Evolutionary conservation across 495 filamentous ascomycete species (phyloP).

Genomic region (Penicillium manginii): DNA sequence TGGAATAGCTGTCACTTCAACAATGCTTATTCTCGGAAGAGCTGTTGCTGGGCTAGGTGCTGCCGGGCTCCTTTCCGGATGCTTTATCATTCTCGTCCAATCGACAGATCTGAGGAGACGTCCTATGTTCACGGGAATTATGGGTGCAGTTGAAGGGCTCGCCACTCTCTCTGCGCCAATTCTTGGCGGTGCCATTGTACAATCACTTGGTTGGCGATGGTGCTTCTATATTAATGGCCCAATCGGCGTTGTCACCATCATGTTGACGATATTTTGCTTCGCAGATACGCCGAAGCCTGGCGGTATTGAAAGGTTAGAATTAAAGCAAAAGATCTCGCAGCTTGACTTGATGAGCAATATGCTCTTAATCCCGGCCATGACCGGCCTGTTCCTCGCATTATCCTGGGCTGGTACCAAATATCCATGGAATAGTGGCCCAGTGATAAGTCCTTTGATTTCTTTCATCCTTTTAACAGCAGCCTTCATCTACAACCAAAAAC

Average conservation of each 20-base stretch:
- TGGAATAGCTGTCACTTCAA: slow-evolving; percentile 33
- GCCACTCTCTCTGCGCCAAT: slow-evolving; percentile 49
- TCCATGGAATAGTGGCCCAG: slow-evolving; percentile 35
- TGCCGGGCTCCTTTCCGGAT: slow-evolving; percentile 48
- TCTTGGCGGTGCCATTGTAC: slow-evolving; percentile 52
- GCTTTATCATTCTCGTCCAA: slow-evolving; percentile 44
- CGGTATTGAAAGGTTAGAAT: slow-evolving; percentile 3
- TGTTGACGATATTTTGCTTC: background rate
- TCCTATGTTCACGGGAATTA: slow-evolving; percentile 32
- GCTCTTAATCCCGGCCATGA: slow-evolving; percentile 26
- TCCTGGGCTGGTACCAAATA: slow-evolving; percentile 30
- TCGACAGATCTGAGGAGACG: slow-evolving; percentile 41
- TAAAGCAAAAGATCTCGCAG: background rate
- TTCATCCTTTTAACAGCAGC: background rate
- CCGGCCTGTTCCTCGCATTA: slow-evolving; percentile 59
- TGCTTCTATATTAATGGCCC: slow-evolving; percentile 60
- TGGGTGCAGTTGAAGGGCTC: slow-evolving; percentile 43
- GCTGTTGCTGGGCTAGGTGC: slow-evolving; percentile 37
- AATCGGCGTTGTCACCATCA: slow-evolving; percentile 33
- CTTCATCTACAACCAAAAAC: slow-evolving; percentile 50
- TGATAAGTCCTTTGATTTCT: slow-evolving; percentile 52
- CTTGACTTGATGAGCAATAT: background rate
- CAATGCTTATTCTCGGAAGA: slow-evolving; percentile 38
- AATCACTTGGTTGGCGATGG: slow-evolving; percentile 71
- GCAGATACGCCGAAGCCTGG: background rate